Percentiles rank a stretch among this genome's conserved stretches.
These are phyloP conservation scores for Glycyrrhiza uralensis DNA, from an alignment of 306 rosid genomes.

Conservation along the genomic window DNA sequence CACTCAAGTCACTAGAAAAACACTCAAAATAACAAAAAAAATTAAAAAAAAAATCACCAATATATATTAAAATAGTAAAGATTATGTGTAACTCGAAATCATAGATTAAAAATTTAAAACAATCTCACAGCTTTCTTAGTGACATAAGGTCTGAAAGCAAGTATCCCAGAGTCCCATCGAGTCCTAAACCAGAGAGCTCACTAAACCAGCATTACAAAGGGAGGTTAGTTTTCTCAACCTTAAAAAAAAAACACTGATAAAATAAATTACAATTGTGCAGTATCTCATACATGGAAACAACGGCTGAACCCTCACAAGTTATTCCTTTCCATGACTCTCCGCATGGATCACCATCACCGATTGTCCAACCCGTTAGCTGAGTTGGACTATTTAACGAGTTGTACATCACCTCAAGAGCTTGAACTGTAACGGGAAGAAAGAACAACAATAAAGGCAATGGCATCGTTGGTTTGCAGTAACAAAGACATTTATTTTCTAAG, in stretches of 20 bases:
- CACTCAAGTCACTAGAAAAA: slow-evolving; percentile 67
- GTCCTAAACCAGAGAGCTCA: slow-evolving; percentile 79
- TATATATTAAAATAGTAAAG: background rate
- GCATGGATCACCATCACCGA: slow-evolving; percentile 87
- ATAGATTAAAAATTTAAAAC: background rate
- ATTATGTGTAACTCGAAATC: background rate
- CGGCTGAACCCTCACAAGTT: slow-evolving; percentile 80
- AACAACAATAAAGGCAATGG: background rate
- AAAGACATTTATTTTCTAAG: no score
- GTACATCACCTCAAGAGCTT: slow-evolving; percentile 85
- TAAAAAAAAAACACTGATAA: background rate
- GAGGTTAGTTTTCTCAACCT: slow-evolving; percentile 24
- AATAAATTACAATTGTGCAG: background rate
- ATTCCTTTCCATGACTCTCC: slow-evolving; percentile 90
- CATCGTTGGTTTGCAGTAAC: background rate
- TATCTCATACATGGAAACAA: slow-evolving; percentile 76
- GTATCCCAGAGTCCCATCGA: slow-evolving; percentile 88
- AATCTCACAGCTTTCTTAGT: slow-evolving; percentile 71
- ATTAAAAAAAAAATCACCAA: background rate
- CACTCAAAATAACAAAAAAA: background rate
- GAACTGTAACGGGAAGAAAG: slow-evolving; percentile 50
- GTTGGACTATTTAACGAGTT: slow-evolving; percentile 69
- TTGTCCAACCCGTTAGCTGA: slow-evolving; percentile 76
- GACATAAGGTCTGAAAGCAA: slow-evolving; percentile 73
- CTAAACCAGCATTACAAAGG: slow-evolving; percentile 42